These are phyloP conservation scores for Fusarium graminum DNA, from an alignment of 2,329 filamentous ascomycete species.

Conservation along the genomic window DNA sequence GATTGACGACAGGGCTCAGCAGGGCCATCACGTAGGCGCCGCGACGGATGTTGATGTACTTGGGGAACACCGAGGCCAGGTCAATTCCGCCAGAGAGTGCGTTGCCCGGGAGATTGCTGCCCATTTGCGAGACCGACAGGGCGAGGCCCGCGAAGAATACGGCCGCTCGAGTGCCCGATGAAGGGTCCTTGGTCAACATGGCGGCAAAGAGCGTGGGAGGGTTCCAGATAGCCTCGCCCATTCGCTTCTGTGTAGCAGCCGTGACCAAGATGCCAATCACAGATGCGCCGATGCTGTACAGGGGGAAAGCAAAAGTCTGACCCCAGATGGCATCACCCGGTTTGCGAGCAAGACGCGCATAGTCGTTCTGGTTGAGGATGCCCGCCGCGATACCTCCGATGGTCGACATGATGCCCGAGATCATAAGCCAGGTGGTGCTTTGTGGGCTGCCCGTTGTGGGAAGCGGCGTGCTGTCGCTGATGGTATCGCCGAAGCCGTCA, in stretches of 20 bases:
- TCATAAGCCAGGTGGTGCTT: slow-evolving; percentile 55
- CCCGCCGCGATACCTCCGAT: slow-evolving; percentile 56
- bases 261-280: slow-evolving; percentile 59
- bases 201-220: slow-evolving; percentile 54
- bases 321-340: slow-evolving; percentile 54
- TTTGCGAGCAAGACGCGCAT: slow-evolving; percentile 52
- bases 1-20: slow-evolving; percentile 55
- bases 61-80: slow-evolving; percentile 55
- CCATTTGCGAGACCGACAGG: slow-evolving; percentile 55
- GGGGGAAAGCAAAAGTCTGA: slow-evolving; percentile 53
- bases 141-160: slow-evolving; percentile 57
- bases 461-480: slow-evolving; percentile 43
- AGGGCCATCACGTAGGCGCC: slow-evolving; percentile 56
- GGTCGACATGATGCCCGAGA: slow-evolving; percentile 55
- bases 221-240: slow-evolving; percentile 57
- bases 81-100: slow-evolving; percentile 57
- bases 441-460: slow-evolving; percentile 48
- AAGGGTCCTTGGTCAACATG: slow-evolving; percentile 50
- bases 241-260: slow-evolving; percentile 55
- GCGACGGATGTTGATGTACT: slow-evolving; percentile 56
- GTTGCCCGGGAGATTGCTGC: slow-evolving; percentile 56
- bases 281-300: slow-evolving; percentile 54
- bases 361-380: slow-evolving; percentile 57
- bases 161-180: slow-evolving; percentile 53
- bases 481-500: slow-evolving; percentile 55